These are phyloP conservation scores for Backusella liffmaniae DNA, from an alignment of 192 early-diverging fungal species.

Conservation along the genomic window DNA sequence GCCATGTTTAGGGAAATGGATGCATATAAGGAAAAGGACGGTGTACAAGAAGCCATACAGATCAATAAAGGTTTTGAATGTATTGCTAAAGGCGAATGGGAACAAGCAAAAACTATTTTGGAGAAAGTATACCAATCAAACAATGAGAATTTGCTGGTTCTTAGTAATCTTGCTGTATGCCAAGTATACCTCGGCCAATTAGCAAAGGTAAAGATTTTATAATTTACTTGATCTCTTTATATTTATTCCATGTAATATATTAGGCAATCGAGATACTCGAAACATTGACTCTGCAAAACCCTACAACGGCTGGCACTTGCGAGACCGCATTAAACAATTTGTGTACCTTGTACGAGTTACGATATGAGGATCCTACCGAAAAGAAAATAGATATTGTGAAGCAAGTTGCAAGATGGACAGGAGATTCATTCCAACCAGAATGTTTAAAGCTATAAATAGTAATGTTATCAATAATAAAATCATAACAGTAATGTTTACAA, in stretches of 20 bases:
- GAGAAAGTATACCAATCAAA: slow-evolving; percentile 42
- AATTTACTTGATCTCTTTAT: neutral
- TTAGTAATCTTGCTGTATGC: slow-evolving; percentile 51
- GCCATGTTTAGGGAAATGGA: slow-evolving; percentile 33
- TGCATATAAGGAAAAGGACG: neutral
- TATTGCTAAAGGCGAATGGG: slow-evolving; percentile 47
- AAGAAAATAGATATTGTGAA: slow-evolving; percentile 44
- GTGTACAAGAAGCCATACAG: slow-evolving; percentile 26
- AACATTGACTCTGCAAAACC: slow-evolving; percentile 36
- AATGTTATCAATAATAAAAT: too few relatives aligned
- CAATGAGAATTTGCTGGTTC: slow-evolving; percentile 44
- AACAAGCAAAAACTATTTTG: slow-evolving; percentile 34
- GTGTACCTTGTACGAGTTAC: slow-evolving; percentile 52
- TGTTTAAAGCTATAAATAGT: slow-evolving; percentile 42
- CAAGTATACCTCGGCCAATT: slow-evolving; percentile 48
- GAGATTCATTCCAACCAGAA: slow-evolving; percentile 48
- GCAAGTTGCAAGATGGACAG: slow-evolving; percentile 45
- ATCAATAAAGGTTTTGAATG: slow-evolving; percentile 42
- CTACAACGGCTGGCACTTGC: slow-evolving; percentile 44
- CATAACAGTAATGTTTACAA: too few relatives aligned
- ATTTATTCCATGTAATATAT: neutral
- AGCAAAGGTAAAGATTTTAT: slow-evolving; percentile 1
- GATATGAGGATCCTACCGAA: slow-evolving; percentile 39
- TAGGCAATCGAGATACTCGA: slow-evolving; percentile 43
- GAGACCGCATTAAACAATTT: slow-evolving; percentile 49